Percentiles rank a stretch among this genome's conserved stretches.
Evolutionary conservation across 208 protist species (phyloP).

Genomic region (Naegleria gruberi): DNA sequence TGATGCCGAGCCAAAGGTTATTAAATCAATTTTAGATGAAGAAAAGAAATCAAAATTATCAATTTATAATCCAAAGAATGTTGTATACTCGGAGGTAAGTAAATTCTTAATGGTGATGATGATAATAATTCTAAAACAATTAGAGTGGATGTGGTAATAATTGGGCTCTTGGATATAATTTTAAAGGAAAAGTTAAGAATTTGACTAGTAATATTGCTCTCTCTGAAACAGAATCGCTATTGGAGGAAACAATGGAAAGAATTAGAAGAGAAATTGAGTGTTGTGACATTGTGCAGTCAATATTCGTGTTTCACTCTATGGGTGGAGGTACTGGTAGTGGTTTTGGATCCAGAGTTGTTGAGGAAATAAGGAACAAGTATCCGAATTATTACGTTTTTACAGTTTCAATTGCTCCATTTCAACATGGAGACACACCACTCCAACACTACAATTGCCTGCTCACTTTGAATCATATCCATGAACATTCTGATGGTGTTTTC

Average conservation of each 20-base stretch:
- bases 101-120: background rate
- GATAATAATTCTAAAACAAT: conserved; percentile 34
- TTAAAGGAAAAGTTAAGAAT: conserved; percentile 49
- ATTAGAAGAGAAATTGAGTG: conserved; percentile 62
- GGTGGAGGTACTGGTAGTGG: conserved; percentile 77
- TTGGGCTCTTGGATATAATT: conserved; percentile 71
- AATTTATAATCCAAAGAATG: conserved; percentile 26
- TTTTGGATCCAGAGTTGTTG: conserved; percentile 62
- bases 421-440: conserved; percentile 63
- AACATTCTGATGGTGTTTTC: conserved; percentile 49
- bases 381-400: conserved; percentile 52
- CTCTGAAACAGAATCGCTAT: background rate
- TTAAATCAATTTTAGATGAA: conserved; percentile 30
- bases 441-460: conserved; percentile 73
- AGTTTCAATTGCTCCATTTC: conserved; percentile 64
- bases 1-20: conserved; percentile 77
- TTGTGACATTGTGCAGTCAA: conserved; percentile 48
- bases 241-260: conserved; percentile 53
- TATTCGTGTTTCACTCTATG: conserved; percentile 68
- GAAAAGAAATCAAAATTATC: conserved; percentile 26
- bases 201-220: background rate
- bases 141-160: conserved; percentile 72
- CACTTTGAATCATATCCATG: conserved; percentile 48
- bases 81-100: conserved; percentile 5
- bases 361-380: conserved; percentile 55